Base-by-base conservation (phyloP, 805 yeast genomes). In the Teunomyces kruisii region DNA sequence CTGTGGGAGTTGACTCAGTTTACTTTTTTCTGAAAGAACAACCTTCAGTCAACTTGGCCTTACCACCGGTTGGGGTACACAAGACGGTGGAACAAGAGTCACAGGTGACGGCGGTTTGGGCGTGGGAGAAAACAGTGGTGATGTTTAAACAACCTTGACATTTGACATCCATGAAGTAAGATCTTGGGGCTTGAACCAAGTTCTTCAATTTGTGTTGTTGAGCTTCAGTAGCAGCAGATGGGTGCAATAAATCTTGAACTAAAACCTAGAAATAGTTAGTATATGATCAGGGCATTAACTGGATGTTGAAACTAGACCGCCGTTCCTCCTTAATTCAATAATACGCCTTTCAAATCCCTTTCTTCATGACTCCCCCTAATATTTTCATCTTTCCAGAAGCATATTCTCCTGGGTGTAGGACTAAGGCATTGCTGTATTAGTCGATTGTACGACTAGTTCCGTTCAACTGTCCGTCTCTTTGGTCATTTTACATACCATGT, bases 1-100 rank as follows among this genome's bases (percentile, higher is more conserved):
- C 32, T 39, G 32, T 19, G 31, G 26, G 31, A 36, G 36, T 36
- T 26, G 39, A 36, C 27, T 31, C 24, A 16, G 38, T 42, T 86
- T 88, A 92, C 89, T 92, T 94, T 80, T 89, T 88, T 86, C 98
- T 90, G 94, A 90, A 94, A 67, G 99, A 94, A 73, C 96, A 88
- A 77, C 99, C 99, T 81, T 95, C 99, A 64, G 98, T 90, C 75
- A 94, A 84, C 79, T 86, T 90, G 71, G 98, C 97, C 84, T 94
- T 94, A 83, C 99, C 99, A 83, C 99, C 99, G 61, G 97, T 87
- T 74, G 99, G 99, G 70, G 94, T 86, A 80, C 98, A 91, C 72
- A 94, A 86, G 58, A 94, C 97, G 60, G 97, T 89, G 61, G 98
- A 85, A 81, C 99, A 94, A 46, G 96, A 84, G 71, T 95, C 98